Conservation (phyloP, 495 filamentous ascomycete genomes). For the Lasiosphaeriaceae sp. region DNA sequence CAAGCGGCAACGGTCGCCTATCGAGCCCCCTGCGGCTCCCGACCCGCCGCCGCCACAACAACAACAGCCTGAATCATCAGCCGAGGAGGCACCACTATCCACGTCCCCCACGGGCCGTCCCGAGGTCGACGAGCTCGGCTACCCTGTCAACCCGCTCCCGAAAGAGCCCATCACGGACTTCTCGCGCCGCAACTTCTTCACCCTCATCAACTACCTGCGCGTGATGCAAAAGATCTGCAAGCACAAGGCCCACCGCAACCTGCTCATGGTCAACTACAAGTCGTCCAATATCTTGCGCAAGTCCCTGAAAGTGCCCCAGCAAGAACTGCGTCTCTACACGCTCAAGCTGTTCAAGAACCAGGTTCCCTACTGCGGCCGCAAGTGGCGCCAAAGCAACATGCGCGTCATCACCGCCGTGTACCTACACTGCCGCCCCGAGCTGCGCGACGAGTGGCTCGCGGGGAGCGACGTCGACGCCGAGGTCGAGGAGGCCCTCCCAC, state of each 20-base stretch:
- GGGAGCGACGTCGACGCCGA: conserved; percentile 88
- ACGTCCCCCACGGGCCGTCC: conserved; percentile 51
- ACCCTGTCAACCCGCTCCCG: conserved; percentile 60
- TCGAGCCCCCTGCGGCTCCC: not conserved
- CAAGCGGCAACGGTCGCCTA: conserved; percentile 48
- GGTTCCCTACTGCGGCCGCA: conserved; percentile 94
- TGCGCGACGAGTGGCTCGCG: conserved; percentile 92
- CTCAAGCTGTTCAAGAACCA: conserved; percentile 98
- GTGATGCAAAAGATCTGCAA: conserved; percentile 97
- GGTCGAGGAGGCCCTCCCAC: conserved; percentile 84
- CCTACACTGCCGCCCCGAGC: conserved; percentile 83
- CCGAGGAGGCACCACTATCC: not conserved
- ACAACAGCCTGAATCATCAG: not conserved
- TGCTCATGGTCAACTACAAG: conserved; percentile 93
- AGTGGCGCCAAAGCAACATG: conserved; percentile 98
- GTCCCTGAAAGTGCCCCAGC: conserved; percentile 83
- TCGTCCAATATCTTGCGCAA: conserved; percentile 84
- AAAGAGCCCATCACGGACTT: conserved; percentile 82
- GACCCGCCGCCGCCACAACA: not conserved
- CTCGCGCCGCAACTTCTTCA: conserved; percentile 92
- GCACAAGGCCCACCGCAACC: conserved; percentile 86
- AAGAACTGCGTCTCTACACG: conserved; percentile 82
- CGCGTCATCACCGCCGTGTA: conserved; percentile 96
- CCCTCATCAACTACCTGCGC: conserved; percentile 86
- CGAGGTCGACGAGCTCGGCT: conserved; percentile 85